Evolutionary conservation across 1,139 yeast genomes (phyloP), one percentile per base, ranked within the genome.

Genomic region (Saccharomyces pastorianus): DNA sequence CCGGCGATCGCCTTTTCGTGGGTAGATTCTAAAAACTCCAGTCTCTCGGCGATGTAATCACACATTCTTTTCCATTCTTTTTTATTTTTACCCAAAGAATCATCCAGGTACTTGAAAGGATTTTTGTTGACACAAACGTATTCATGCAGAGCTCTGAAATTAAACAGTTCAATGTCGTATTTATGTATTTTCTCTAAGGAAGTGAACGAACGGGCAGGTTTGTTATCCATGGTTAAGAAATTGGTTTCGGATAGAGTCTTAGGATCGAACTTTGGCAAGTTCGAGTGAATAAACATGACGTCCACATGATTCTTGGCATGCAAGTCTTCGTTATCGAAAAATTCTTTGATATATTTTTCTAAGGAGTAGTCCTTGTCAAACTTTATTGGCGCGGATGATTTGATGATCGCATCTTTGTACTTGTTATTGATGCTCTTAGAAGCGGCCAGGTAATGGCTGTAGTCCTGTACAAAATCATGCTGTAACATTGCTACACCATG

Each of bases 401-500:
- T 51, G 2, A 48, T 47, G n/a, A 20, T 20, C 23, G 3, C 4
- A 20, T 51, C 51, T 9, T 55, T 55, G 52, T 59, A 59, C 50
- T 59, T 53, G 6, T 48, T 47, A 11, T 51, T 47, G 23, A 64
- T 59, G 7, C 59, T 61, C 41, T 53, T 53, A 9, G 55, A 49
- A 7, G 68, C 68, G 23, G 49, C 42, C 29, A 55, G 46, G 51
- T 65, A 61, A 27, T 60, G 56, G 31, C 55, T 48, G 49, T 66
- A 65, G 52, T 68, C 71, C 51, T 66, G 64, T 23, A 57, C 58
- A 50, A 65, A 64, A 55, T 68, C 69, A 52, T 65, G 67, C 54
- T 68, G 71, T 42, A 66, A 56, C 64, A 67, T 65, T 8, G 69
- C 70, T 26, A 65, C 66, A 44, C 69, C 68, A 47, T 67, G 63